Percentiles rank a stretch among this genome's conserved stretches.
Conservation (phyloP, 257 asterid genomes). For the Fraxinus pennsylvanica region DNA sequence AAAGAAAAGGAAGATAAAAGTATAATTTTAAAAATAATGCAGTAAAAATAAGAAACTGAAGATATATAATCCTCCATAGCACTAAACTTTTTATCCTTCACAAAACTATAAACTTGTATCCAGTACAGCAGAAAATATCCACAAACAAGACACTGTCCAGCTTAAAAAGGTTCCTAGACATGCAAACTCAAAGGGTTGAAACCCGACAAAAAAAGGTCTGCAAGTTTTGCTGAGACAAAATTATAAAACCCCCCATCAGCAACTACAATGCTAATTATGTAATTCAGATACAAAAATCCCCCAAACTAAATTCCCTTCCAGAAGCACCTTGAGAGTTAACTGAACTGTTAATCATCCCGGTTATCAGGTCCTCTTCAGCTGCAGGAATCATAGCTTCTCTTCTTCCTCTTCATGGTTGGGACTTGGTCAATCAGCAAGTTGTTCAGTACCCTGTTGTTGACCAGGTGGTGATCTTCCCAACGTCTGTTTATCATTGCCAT, state of each 20-base stretch:
- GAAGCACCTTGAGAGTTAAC: background rate
- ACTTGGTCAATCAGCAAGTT: background rate
- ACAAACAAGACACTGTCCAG: background rate
- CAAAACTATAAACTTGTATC: background rate
- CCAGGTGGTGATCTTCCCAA: slow-evolving; percentile 27
- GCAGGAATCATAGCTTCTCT: slow-evolving; percentile 31
- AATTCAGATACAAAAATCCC: background rate
- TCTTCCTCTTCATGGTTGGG: slow-evolving; percentile 27
- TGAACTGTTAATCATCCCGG: slow-evolving; percentile 11
- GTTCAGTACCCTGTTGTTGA: slow-evolving; percentile 10
- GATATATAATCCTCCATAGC: background rate
- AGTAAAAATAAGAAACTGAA: background rate
- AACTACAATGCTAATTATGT: slow-evolving; percentile 23
- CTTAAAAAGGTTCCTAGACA: background rate
- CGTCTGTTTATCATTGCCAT: slow-evolving; percentile 7
- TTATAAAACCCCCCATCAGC: slow-evolving; percentile 13
- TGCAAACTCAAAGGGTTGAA: background rate
- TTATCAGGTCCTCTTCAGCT: slow-evolving; percentile 18
- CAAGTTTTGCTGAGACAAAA: background rate
- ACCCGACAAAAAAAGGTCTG: background rate
- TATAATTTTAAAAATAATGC: background rate
- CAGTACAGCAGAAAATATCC: background rate
- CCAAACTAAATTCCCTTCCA: background rate
- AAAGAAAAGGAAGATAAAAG: background rate
- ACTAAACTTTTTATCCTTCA: background rate